Evolutionary conservation across 2,329 filamentous ascomycete species (phyloP).

Genomic region (Aspergillus niger): DNA sequence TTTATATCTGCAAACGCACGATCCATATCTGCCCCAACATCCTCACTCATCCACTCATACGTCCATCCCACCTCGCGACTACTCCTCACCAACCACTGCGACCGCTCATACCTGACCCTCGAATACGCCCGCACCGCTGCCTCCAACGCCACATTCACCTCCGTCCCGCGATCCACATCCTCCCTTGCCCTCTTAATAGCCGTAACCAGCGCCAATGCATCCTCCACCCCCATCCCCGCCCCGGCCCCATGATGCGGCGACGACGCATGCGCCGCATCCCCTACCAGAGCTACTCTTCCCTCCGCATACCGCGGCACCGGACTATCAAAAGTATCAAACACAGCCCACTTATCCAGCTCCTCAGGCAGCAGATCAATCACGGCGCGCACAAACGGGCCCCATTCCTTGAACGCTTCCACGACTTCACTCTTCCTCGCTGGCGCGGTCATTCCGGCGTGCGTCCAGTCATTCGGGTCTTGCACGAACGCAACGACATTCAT

Average conservation of each 20-base stretch:
- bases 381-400: constrained; percentile 49
- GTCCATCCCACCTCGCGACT: constrained; percentile 33
- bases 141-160: neutral
- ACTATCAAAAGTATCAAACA: constrained; percentile 53
- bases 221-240: constrained; percentile 30
- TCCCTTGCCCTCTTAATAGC: constrained; percentile 12
- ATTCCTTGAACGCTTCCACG: constrained; percentile 6
- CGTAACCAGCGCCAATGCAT: constrained; percentile 24
- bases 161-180: neutral
- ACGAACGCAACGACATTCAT: constrained; percentile 32
- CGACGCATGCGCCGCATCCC: constrained; percentile 33
- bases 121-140: constrained; percentile 45
- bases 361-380: constrained; percentile 49
- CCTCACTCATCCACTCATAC: constrained; percentile 22
- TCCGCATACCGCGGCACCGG: constrained; percentile 48
- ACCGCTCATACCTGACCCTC: constrained; percentile 42
- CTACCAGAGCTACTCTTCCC: constrained; percentile 21
- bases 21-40: constrained; percentile 35
- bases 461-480: constrained; percentile 23
- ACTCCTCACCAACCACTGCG: constrained; percentile 48
- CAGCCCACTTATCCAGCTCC: constrained; percentile 56
- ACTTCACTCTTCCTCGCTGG: constrained; percentile 19
- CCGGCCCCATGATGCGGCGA: constrained; percentile 32
- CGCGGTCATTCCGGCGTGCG: constrained; percentile 16
- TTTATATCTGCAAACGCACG: constrained; percentile 45